phyloP scores from a whole-genome alignment of 2,329 filamentous ascomycete species.

The Fusarium mexicanum region DNA sequence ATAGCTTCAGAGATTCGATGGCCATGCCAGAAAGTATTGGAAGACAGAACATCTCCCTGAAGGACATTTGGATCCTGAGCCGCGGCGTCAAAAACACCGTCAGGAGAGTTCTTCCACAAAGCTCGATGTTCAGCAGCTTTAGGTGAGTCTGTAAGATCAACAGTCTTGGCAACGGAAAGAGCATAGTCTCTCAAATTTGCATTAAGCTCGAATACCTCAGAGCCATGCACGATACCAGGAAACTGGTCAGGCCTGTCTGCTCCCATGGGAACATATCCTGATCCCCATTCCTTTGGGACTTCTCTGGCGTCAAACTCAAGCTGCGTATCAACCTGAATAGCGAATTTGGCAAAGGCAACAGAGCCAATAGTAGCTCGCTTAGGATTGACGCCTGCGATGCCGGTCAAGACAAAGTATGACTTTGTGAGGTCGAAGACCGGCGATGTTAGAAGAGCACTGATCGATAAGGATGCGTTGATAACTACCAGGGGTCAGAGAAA shows the following conservation, averaged over 20 bases:
- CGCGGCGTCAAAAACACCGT: neutral
- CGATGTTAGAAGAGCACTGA: slow-evolving; percentile 23
- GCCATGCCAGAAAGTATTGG: slow-evolving; percentile 37
- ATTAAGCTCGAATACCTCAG: slow-evolving; percentile 35
- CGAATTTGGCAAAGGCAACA: slow-evolving; percentile 35
- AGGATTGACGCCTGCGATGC: slow-evolving; percentile 33
- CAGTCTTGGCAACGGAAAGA: neutral
- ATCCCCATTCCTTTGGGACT: slow-evolving; percentile 27
- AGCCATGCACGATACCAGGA: slow-evolving; percentile 26
- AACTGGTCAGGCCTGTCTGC: slow-evolving; percentile 20
- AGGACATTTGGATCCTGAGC: slow-evolving; percentile 11
- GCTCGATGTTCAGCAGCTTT: slow-evolving; percentile 11
- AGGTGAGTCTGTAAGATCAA: neutral
- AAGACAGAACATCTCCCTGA: slow-evolving; percentile 33
- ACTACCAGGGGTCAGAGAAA: neutral
- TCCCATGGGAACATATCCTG: slow-evolving; percentile 31
- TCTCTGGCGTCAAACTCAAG: slow-evolving; percentile 34
- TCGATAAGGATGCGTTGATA: slow-evolving; percentile 27
- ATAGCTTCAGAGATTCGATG: slow-evolving; percentile 31
- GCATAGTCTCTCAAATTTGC: slow-evolving; percentile 22
- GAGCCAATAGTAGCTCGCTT: slow-evolving; percentile 34
- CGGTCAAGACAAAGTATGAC: slow-evolving; percentile 34
- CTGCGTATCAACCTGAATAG: slow-evolving; percentile 29
- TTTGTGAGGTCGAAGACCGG: slow-evolving; percentile 25
- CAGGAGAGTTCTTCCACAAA: slow-evolving; percentile 7